phyloP scores from a whole-genome alignment of 306 rosid genomes.

The Cucurbita argyrosperma region DNA sequence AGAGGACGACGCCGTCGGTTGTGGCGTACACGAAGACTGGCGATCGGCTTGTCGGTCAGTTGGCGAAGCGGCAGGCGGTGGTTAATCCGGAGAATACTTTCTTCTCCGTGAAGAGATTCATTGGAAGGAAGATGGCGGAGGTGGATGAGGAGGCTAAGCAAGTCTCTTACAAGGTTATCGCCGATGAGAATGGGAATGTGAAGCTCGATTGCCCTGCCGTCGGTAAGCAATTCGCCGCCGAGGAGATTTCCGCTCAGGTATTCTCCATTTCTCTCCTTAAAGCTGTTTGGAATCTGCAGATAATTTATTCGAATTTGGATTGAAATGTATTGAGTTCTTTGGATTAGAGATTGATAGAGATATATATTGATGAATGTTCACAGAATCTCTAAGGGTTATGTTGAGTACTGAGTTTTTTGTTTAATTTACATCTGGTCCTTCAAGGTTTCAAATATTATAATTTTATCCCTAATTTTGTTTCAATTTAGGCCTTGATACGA shows the following conservation, averaged over 20 bases:
- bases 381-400: too few relatives aligned
- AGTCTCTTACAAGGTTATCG: background rate
- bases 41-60: background rate
- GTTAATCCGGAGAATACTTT: background rate
- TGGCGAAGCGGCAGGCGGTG: slow-evolving; percentile 6
- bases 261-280: background rate
- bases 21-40: background rate
- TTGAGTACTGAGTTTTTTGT: too few relatives aligned
- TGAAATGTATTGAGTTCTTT: too few relatives aligned
- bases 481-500: too few relatives aligned
- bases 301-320: too few relatives aligned
- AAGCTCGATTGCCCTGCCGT: background rate
- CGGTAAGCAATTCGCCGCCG: background rate
- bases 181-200: background rate
- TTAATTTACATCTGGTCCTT: too few relatives aligned
- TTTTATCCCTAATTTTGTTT: too few relatives aligned
- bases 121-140: background rate
- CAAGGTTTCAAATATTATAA: too few relatives aligned
- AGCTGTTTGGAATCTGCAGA: background rate
- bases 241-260: background rate
- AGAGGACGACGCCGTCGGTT: slow-evolving; percentile 4
- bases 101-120: background rate
- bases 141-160: background rate
- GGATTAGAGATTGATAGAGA: too few relatives aligned
- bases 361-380: too few relatives aligned